These are phyloP conservation scores for Solanum raphanifolium DNA, from an alignment of 257 asterid genomes.

Conservation along the genomic window DNA sequence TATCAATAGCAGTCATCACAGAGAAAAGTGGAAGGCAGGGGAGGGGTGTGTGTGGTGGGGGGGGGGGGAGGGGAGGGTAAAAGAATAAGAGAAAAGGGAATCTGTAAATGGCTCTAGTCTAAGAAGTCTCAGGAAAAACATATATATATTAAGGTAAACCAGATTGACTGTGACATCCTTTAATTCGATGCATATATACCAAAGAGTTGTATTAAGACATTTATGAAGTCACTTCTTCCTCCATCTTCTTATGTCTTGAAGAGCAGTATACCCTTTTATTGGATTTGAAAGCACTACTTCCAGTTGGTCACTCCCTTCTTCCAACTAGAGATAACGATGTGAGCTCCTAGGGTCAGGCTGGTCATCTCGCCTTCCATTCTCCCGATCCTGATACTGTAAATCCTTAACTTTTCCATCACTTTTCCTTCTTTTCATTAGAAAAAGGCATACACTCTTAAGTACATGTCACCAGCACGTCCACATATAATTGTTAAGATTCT, in stretches of 20 bases:
- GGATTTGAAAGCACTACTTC: neutral
- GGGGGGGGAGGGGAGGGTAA: neutral
- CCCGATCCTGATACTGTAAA: neutral
- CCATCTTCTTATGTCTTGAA: neutral
- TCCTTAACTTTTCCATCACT: neutral
- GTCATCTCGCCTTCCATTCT: neutral
- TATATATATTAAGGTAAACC: neutral
- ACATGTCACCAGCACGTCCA: neutral
- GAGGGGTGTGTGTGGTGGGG: neutral
- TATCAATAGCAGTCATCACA: neutral
- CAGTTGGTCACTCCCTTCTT: neutral
- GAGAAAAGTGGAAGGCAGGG: neutral
- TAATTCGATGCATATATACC: neutral
- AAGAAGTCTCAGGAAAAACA: neutral
- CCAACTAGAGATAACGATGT: neutral
- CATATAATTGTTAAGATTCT: neutral
- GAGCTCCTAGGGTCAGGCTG: neutral
- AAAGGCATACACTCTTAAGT: neutral
- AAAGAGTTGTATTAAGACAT: neutral
- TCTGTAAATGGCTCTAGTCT: neutral
- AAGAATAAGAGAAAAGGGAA: neutral
- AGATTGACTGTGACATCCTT: neutral
- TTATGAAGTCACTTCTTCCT: neutral
- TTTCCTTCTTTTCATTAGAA: neutral
- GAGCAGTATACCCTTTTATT: neutral